Evolutionary conservation across 805 yeast genomes (phyloP).

Genomic region (Nakazawaea pomicola): DNA sequence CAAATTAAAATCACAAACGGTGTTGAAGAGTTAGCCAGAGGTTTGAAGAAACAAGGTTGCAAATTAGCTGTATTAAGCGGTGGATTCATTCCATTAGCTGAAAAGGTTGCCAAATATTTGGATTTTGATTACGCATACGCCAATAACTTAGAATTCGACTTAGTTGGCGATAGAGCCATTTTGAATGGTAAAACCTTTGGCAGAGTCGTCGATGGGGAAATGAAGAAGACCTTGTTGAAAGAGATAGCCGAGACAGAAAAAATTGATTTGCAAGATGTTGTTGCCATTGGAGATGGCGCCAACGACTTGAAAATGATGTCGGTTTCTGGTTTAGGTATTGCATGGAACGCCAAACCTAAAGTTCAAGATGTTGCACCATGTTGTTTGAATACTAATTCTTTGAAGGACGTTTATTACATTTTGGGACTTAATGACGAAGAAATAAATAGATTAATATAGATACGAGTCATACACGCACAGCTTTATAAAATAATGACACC

Average conservation of each 20-base stretch:
- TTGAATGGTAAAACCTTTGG: slow-evolving; percentile 80
- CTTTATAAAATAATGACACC: slow-evolving; percentile 40
- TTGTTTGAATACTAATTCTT: slow-evolving; percentile 65
- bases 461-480: neutral
- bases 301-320: slow-evolving; percentile 93
- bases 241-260: slow-evolving; percentile 53
- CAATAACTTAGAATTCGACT: slow-evolving; percentile 52
- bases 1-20: slow-evolving; percentile 81
- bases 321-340: slow-evolving; percentile 88
- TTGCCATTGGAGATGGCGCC: slow-evolving; percentile 97
- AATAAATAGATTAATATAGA: slow-evolving; percentile 30
- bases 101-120: slow-evolving; percentile 59
- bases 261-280: slow-evolving; percentile 47
- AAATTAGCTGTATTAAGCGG: slow-evolving; percentile 88
- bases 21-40: slow-evolving; percentile 63
- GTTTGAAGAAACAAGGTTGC: slow-evolving; percentile 56
- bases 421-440: slow-evolving; percentile 67
- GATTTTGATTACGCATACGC: slow-evolving; percentile 88
- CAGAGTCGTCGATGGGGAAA: slow-evolving; percentile 77
- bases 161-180: slow-evolving; percentile 32
- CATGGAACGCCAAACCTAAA: slow-evolving; percentile 95
- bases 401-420: slow-evolving; percentile 74
- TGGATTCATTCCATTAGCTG: slow-evolving; percentile 88
- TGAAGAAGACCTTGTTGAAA: slow-evolving; percentile 68
- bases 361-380: slow-evolving; percentile 85